Base-by-base conservation (phyloP, 2,329 filamentous ascomycete genomes). In the Lasiodiplodia gonubiensis region DNA sequence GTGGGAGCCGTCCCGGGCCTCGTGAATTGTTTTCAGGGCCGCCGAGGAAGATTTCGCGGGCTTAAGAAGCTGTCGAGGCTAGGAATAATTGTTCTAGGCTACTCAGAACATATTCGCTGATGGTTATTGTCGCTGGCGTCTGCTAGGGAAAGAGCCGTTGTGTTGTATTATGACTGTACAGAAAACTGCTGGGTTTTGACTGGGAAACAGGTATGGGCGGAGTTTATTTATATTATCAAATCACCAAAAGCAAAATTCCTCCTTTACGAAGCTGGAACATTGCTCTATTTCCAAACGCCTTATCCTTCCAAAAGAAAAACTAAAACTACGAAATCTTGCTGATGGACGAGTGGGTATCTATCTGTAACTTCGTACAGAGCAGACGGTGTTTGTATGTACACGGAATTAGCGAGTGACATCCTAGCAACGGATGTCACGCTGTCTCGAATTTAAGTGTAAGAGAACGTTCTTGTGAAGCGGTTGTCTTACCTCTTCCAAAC, bases 1-100 rank as follows among this genome's bases (percentile, higher is more conserved):
- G 54, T 74, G 78, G 70, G 76, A 81, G 65, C 65, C 73, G 75
- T 48, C 39, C 7, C 42, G 42, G 42, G n/a, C 8, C 11, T 46
- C n/a, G 10, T 21, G 42, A 21, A n/a, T 21, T 21, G 18, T 46
- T 11, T n/a, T 46, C 16, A 14, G n/a, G 18, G 4, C n/a, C 21
- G n/a, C n/a, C 7, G 8, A 46, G 7, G 18, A 21, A 21, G 18
- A 46, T 46, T 18, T n/a, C n/a, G n/a, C n/a, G 42, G 18, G 42
- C n/a, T 21, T 6, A 10, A 46, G 42, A 21, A 48, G 33, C 6
- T n/a, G 51, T 23, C 18, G 42, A 35, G 18, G 57, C 8, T 49
- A 21, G 51, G 14, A 37, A 23, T 11, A n/a, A 21, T 11, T 8
- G 42, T 18, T 21, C n/a, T 18, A 8, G 7, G 7, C n/a, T n/a